These are phyloP conservation scores for Puccinia coronata DNA, from an alignment of 1,284 basidiomycete species.

Conservation along the genomic window DNA sequence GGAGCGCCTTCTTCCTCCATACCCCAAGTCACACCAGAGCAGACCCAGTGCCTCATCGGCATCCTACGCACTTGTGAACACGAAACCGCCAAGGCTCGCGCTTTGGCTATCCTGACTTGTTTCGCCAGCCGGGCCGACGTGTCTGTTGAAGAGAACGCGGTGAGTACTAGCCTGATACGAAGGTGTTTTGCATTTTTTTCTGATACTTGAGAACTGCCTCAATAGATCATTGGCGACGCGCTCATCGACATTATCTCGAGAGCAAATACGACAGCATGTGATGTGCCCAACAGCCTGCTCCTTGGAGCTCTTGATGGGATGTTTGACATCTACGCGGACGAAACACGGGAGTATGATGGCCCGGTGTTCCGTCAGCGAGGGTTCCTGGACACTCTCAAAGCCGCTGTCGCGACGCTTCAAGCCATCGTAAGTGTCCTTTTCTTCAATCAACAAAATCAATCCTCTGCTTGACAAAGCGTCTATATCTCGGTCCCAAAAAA, in stretches of 20 bases:
- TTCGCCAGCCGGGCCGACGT: neutral
- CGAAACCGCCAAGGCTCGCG: slow-evolving; percentile 4
- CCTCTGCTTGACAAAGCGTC: too few relatives aligned
- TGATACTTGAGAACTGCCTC: neutral
- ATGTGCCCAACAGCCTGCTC: neutral
- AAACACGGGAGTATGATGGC: slow-evolving; percentile 13
- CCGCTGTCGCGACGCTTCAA: slow-evolving; percentile 13
- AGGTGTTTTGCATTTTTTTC: neutral
- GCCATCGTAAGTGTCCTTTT: slow-evolving; percentile 10
- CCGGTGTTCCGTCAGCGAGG: slow-evolving; percentile 27
- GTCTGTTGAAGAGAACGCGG: slow-evolving; percentile 36
- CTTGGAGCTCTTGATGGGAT: slow-evolving; percentile 37
- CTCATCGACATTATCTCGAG: slow-evolving; percentile 32
- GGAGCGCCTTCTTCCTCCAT: neutral
- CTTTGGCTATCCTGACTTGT: slow-evolving; percentile 5
- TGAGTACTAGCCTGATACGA: neutral
- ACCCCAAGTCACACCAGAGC: neutral
- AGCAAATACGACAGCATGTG: neutral
- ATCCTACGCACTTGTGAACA: slow-evolving; percentile 3
- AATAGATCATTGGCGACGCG: slow-evolving; percentile 23
- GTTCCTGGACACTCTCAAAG: slow-evolving; percentile 3
- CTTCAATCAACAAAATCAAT: neutral
- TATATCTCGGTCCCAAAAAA: too few relatives aligned
- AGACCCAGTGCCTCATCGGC: neutral
- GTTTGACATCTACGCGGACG: slow-evolving; percentile 42